These are phyloP conservation scores for Apiotrichum sp. DNA, from an alignment of 1,284 basidiomycete genomes.

Conservation along the genomic window DNA sequence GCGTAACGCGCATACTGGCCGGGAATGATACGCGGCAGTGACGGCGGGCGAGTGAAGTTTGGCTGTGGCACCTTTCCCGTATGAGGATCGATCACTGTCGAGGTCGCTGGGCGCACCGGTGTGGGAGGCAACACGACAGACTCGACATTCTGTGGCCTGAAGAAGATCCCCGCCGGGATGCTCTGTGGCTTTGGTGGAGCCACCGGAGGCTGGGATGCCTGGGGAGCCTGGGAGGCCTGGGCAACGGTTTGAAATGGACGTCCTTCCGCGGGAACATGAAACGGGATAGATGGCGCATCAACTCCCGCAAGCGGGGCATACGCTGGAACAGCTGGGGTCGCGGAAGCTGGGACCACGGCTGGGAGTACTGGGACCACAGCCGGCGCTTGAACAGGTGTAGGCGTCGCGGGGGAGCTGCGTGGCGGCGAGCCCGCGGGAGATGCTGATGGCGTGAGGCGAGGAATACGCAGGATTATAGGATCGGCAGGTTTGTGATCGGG, in stretches of 20 bases:
- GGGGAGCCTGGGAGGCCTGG: no score
- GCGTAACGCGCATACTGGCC: no score
- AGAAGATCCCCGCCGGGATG: background rate
- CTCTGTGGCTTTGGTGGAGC: background rate
- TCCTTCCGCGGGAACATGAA: background rate
- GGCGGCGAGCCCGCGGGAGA: conserved; percentile 1
- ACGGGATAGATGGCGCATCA: background rate
- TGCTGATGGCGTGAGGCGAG: conserved; percentile 2
- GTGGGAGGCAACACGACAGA: background rate
- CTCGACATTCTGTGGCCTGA: background rate
- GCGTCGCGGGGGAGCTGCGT: background rate
- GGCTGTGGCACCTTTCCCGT: no score
- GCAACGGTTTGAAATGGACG: no score
- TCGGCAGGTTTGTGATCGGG: background rate
- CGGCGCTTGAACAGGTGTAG: background rate
- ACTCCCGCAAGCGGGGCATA: background rate
- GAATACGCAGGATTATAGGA: conserved; percentile 12
- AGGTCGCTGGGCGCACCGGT: no score
- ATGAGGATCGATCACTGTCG: no score
- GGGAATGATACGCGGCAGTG: no score
- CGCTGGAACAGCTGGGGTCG: background rate
- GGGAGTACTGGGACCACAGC: background rate
- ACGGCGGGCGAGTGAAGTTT: no score
- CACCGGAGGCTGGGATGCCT: no score
- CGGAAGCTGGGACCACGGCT: background rate